phyloP scores from a whole-genome alignment of 2,329 filamentous ascomycete genomes.

The Exophiala xenobiotica region DNA sequence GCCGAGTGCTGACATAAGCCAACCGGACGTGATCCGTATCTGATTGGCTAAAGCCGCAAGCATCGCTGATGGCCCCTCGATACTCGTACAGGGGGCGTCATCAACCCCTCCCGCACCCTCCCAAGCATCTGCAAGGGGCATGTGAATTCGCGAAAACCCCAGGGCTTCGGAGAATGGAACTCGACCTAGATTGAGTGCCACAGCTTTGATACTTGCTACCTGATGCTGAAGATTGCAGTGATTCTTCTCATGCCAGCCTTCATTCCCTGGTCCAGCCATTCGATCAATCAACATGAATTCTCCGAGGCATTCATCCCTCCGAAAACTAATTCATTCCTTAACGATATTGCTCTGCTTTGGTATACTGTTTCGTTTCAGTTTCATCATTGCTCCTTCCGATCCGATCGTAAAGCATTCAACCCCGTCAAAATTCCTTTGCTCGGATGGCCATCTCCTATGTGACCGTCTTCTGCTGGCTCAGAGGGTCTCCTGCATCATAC shows the following conservation, averaged over 20 bases:
- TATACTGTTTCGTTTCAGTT: constrained; percentile 5
- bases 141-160: too few relatives aligned
- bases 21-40: too few relatives aligned
- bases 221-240: background rate
- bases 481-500: constrained; percentile 35
- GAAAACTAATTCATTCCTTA: background rate
- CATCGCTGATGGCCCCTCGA: too few relatives aligned
- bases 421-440: constrained; percentile 4
- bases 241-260: background rate
- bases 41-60: too few relatives aligned
- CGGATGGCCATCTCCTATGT: constrained; percentile 17
- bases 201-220: background rate
- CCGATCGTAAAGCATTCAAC: background rate
- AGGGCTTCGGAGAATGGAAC: background rate
- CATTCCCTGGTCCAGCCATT: background rate
- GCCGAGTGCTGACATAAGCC: too few relatives aligned
- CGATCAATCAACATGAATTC: constrained; percentile 2
- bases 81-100: too few relatives aligned
- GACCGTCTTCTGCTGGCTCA: constrained; percentile 38
- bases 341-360: constrained; percentile 3
- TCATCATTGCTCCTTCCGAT: background rate
- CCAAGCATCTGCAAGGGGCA: too few relatives aligned
- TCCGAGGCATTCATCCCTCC: background rate
- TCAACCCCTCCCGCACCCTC: too few relatives aligned
- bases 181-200: background rate